Base-by-base conservation (phyloP, 306 rosid species). In the Trifolium repens region DNA sequence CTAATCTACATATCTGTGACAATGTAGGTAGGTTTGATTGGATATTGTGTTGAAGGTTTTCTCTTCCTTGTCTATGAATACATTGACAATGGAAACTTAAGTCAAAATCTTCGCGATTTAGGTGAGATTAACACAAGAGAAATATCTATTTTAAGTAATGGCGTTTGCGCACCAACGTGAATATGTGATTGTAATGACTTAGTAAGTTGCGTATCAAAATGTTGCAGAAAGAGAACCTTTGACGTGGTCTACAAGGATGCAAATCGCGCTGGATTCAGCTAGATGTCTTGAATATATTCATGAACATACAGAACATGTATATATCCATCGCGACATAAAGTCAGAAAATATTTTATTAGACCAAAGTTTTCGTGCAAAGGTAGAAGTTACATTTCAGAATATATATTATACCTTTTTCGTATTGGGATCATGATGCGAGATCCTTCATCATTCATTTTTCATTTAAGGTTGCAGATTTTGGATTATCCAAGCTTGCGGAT, bases 1-100 rank as follows among this genome's bases (percentile, higher is more conserved):
- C 35, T 32, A 32, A 32, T 50, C 9, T n/a, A 16, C 19, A 9
- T 50, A 16, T 50, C n/a, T 46, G 52, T 50, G 24, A 50, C 19
- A 22, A 50, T 50, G 9, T 50, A 55, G 98, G 98, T 94, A 86
- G 90, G 93, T 40, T 85, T 94, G 89, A 94, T 94, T 40, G 98
- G 98, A 57, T 94, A 91, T 76, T 94, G 97, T 39, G 83, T 86
- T 44, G 83, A 90, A 81, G 88, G 79, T 11, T 91, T 90, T 73
- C 96, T 91, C 53, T 94, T 94, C 81, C 80, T 94, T 32, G 96
- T 94, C 34, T 94, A 94, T 67, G 97, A 94, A 80, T 94, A 82
- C 85, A 89, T 93, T 60, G 96, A 93, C 57, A 93, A 90, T 75
- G 98, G 96, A 42, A 90, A 91, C 86, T 83, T 94, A 72, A 77